phyloP scores from a whole-genome alignment of 208 protist genomes.

The Histomonas meleagridis region DNA sequence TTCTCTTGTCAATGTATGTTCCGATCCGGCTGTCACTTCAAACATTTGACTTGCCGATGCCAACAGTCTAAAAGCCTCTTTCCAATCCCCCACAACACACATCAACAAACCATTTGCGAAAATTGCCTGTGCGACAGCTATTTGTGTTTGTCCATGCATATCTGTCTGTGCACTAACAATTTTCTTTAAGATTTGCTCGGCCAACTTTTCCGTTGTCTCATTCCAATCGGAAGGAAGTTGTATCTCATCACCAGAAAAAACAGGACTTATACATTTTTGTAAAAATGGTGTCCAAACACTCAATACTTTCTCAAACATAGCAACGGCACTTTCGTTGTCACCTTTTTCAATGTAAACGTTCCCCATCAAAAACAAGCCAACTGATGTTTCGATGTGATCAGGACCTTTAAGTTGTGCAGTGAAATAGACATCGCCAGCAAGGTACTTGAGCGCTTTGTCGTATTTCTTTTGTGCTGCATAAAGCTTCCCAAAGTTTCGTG shows the following conservation, averaged over 20 bases:
- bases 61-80: neutral
- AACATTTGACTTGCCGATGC: neutral
- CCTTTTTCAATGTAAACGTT: neutral
- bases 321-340: conserved; percentile 14
- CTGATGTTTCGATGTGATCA: neutral
- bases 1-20: conserved; percentile 13
- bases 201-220: neutral
- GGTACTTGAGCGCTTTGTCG: conserved; percentile 36
- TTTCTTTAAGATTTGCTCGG: conserved; percentile 13
- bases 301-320: neutral
- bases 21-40: conserved; percentile 22
- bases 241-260: neutral
- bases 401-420: neutral
- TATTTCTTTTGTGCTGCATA: conserved; percentile 34
- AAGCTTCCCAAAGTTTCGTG: conserved; percentile 39
- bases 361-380: conserved; percentile 1
- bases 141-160: conserved; percentile 27
- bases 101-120: neutral
- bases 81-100: conserved; percentile 25
- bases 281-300: conserved; percentile 28
- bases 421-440: conserved; percentile 35
- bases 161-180: neutral
- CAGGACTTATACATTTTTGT: neutral
- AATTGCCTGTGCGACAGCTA: conserved; percentile 14
- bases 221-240: neutral